Evolutionary conservation across 2,329 filamentous ascomycete genomes (phyloP).

Genomic region (Neopestalotiopsis clavispora): DNA sequence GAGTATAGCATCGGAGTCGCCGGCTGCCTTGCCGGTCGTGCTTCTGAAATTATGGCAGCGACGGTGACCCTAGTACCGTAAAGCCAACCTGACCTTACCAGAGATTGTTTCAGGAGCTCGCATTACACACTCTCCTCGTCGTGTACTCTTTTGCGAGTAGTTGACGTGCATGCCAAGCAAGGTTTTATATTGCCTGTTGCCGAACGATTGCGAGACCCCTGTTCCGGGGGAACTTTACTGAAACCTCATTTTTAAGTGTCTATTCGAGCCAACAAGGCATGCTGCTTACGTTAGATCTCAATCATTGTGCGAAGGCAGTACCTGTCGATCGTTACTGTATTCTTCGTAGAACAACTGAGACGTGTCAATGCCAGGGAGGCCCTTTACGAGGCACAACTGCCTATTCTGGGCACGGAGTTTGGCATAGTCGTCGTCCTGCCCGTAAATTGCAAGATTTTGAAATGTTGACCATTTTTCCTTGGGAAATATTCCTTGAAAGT

Average conservation of each 20-base stretch:
- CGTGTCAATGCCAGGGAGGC: background rate
- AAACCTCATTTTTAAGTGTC: background rate
- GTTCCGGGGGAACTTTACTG: background rate
- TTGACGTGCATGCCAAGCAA: background rate
- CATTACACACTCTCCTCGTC: background rate
- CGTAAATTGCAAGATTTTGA: background rate
- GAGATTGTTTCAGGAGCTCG: background rate
- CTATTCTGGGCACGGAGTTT: background rate
- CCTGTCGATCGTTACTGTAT: background rate
- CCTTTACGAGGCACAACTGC: background rate
- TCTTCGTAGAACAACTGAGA: background rate
- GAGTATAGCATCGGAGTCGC: background rate
- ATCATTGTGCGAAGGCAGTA: background rate
- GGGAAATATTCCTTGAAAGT: too few species aligned
- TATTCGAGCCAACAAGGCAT: background rate
- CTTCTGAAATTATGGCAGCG: background rate
- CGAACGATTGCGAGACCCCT: background rate
- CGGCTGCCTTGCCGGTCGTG: background rate
- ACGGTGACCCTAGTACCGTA: too few species aligned
- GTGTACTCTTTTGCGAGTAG: background rate
- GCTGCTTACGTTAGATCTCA: background rate
- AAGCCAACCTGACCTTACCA: too few species aligned
- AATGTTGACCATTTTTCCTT: too few species aligned
- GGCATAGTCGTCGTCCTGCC: background rate
- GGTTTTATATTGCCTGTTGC: background rate